A percentile compares a stretch with the other conserved stretches of the same genome.
Evolutionary conservation across 805 yeast genomes (phyloP).

Genomic region (Saccharomycopsis babjevae): DNA sequence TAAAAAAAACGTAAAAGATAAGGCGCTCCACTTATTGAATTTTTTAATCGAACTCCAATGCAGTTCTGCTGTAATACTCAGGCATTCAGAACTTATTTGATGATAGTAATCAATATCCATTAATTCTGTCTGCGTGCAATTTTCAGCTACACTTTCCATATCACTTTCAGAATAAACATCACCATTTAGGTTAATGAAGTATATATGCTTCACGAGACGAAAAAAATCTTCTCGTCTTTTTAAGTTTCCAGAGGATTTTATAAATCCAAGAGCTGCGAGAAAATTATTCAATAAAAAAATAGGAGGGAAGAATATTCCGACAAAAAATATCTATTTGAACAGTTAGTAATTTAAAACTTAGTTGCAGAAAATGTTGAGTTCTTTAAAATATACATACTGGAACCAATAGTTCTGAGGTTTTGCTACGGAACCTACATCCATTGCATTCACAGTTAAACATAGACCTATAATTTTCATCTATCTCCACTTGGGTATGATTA

Average conservation of each 20-base stretch:
- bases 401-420: neutral
- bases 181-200: neutral
- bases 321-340: neutral
- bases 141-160: no score
- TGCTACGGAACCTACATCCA: neutral
- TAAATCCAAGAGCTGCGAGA: neutral
- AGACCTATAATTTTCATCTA: neutral
- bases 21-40: neutral
- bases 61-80: neutral
- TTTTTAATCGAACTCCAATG: neutral
- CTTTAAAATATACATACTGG: neutral
- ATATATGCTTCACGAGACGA: neutral
- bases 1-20: neutral
- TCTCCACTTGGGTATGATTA: neutral
- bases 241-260: neutral
- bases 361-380: no score
- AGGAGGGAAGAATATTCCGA: neutral
- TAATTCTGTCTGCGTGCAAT: no score
- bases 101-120: neutral
- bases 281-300: neutral
- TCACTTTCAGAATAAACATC: neutral
- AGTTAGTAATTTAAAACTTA: neutral
- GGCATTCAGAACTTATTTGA: neutral
- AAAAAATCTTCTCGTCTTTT: neutral
- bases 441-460: neutral